Evolutionary conservation across 352 stramenopile genomes (phyloP), one percentile per base, ranked within the genome.

Genomic region (Phytophthora melonis): DNA sequence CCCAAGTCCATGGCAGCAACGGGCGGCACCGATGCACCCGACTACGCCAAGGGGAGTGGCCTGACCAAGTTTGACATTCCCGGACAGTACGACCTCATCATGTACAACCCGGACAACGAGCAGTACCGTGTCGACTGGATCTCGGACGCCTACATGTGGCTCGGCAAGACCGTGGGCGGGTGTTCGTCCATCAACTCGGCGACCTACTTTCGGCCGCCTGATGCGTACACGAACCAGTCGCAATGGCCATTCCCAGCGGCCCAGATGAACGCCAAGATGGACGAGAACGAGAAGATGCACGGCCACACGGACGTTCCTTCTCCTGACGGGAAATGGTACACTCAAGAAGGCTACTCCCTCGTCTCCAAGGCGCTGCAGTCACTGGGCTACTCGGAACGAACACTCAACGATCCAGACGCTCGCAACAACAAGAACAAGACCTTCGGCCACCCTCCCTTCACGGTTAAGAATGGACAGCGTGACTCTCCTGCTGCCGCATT

Each of bases 101-200:
- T 89, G 64, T 86, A 82, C 70, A 81, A 81, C 45, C 49, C 77
- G 11, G 67, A 56, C 1, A 82, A 86, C 50, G 77, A 82, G 6
- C 68, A 86, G 47, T 88, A 88, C 58, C 73, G 77, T 5, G 69
- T 85, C 4, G 79, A 91, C 70, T 90, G 68, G 71, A 68, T 90
- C 65, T 66, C 62, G 9, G 82, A 75, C 25, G 69, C 68, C 13
- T 78, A 84, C 68, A 81, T 86, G 74, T 91, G 75, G 67, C 79
- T 91, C 7, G 88, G 89, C 64, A 94, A 95, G 67, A 82, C 86
- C 32, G 74, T 97, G 3, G 92, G 90, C 57, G 92, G 91, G 10
- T 95, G 82, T 64, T 94, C 81, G 56, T 90, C 82, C n/a, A 89
- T 96, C 59, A 97, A 97, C 69, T 90, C 71, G n/a, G 87, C 88